A percentile compares a stretch with the other conserved stretches of the same genome.
These are phyloP conservation scores for Pelargonium myrrhifolium DNA, from an alignment of 441 rosid genomes.

Conservation along the genomic window DNA sequence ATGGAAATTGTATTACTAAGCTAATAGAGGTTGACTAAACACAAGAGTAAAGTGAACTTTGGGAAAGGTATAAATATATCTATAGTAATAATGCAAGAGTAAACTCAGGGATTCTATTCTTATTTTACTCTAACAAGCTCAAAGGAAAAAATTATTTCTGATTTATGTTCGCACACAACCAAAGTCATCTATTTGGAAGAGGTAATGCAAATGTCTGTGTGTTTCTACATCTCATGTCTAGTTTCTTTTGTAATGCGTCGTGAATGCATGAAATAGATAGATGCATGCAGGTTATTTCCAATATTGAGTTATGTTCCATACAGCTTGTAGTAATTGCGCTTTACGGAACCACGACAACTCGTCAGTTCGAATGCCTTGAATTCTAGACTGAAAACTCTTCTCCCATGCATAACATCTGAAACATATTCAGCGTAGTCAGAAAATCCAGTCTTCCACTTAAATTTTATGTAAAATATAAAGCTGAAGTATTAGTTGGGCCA, in stretches of 20 bases:
- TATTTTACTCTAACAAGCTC: not conserved
- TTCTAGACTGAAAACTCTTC: constrained; percentile 84
- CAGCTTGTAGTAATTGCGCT: constrained; percentile 82
- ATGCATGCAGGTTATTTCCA: constrained; percentile 2
- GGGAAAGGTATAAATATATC: not conserved
- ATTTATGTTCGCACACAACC: not conserved
- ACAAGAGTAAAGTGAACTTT: not conserved
- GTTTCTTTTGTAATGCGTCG: not conserved
- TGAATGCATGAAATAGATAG: constrained; percentile 15
- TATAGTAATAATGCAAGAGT: not conserved
- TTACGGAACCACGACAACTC: constrained; percentile 97
- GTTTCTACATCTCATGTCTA: not conserved
- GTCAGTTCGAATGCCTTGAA: constrained; percentile 68
- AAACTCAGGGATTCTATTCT: not conserved
- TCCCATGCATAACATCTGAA: constrained; percentile 99
- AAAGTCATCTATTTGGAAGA: not conserved
- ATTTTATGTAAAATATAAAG: constrained; percentile 3
- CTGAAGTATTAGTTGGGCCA: constrained; percentile 22
- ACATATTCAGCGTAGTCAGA: constrained; percentile 23
- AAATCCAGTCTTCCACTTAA: constrained; percentile 2
- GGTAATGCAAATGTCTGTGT: not conserved
- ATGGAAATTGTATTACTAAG: not conserved
- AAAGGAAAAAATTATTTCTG: not conserved
- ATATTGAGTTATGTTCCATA: constrained; percentile 30
- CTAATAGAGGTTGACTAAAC: not conserved